Conservation (phyloP, 495 filamentous ascomycete genomes). For the Penicillium egyptiacum region DNA sequence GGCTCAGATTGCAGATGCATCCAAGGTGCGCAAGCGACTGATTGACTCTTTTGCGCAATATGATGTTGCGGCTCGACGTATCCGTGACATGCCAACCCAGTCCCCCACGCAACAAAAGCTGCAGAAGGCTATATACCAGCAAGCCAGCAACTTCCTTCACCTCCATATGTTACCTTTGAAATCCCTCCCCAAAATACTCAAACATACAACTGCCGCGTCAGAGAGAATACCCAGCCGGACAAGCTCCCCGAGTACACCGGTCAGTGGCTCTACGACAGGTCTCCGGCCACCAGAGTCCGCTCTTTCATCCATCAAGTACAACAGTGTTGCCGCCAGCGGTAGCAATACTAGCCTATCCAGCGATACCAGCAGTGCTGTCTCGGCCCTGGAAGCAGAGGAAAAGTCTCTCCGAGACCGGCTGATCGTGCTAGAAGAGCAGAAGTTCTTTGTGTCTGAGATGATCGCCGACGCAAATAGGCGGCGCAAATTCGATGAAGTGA, state of each 20-base stretch:
- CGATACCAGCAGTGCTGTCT: constrained; percentile 64
- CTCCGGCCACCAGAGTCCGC: constrained; percentile 47
- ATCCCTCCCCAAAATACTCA: constrained; percentile 77
- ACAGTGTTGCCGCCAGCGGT: constrained; percentile 50
- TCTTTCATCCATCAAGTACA: constrained; percentile 60
- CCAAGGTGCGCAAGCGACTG: constrained; percentile 85
- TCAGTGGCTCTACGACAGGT: constrained; percentile 31
- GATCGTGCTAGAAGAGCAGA: constrained; percentile 92
- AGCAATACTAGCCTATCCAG: constrained; percentile 56
- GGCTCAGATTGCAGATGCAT: constrained; percentile 78
- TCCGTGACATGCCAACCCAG: constrained; percentile 72
- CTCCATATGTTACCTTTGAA: constrained; percentile 92
- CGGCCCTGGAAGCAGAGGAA: constrained; percentile 79
- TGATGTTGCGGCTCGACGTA: constrained; percentile 76
- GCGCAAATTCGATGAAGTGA: constrained; percentile 87
- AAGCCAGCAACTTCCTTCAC: constrained; percentile 81
- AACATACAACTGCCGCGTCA: constrained; percentile 59
- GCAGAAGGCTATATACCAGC: constrained; percentile 81
- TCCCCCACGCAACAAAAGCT: constrained; percentile 73
- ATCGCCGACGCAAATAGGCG: constrained; percentile 75
- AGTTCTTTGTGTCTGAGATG: constrained; percentile 89
- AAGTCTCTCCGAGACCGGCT: constrained; percentile 79
- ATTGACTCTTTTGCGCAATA: constrained; percentile 92
- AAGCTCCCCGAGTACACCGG: constrained; percentile 38
- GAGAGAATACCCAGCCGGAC: constrained; percentile 26